Percentiles rank a stretch among this genome's conserved stretches.
These are phyloP conservation scores for Penicillium italicum DNA, from an alignment of 2,329 filamentous ascomycete genomes.

Conservation along the genomic window DNA sequence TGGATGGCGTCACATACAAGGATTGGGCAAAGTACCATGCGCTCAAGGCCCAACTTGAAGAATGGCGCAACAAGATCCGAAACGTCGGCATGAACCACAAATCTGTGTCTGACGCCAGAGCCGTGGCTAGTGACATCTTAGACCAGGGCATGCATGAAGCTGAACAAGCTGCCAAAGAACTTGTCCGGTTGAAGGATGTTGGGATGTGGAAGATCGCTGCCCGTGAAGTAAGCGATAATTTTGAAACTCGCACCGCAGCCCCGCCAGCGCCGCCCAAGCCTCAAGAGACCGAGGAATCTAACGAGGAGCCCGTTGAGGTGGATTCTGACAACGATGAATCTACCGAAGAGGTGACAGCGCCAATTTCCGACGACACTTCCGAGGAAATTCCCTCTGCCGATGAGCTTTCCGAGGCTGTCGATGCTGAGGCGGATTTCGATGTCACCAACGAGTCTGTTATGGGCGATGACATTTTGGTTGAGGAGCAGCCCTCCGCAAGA, in stretches of 20 bases:
- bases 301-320: slow-evolving; percentile 3
- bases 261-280: slow-evolving; percentile 33
- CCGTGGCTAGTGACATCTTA: slow-evolving; percentile 66
- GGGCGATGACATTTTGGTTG: slow-evolving; percentile 44
- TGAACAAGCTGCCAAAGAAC: slow-evolving; percentile 72
- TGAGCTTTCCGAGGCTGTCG: neutral
- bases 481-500: slow-evolving; percentile 40
- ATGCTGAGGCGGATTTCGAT: neutral
- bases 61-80: slow-evolving; percentile 81
- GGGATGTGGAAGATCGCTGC: slow-evolving; percentile 78
- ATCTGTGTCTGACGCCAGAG: slow-evolving; percentile 64
- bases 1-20: slow-evolving; percentile 91
- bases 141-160: slow-evolving; percentile 77
- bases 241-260: slow-evolving; percentile 58
- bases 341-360: neutral
- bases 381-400: neutral
- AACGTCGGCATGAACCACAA: slow-evolving; percentile 71
- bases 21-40: slow-evolving; percentile 96
- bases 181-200: slow-evolving; percentile 76
- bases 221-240: slow-evolving; percentile 72
- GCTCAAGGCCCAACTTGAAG: slow-evolving; percentile 74
- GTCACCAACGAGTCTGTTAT: slow-evolving; percentile 3
- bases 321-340: slow-evolving; percentile 9
- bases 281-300: slow-evolving; percentile 15
- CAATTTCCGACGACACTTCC: slow-evolving; percentile 2